Conservation (phyloP, 495 filamentous ascomycete genomes). For the Hyaloscypha hepaticicola region DNA sequence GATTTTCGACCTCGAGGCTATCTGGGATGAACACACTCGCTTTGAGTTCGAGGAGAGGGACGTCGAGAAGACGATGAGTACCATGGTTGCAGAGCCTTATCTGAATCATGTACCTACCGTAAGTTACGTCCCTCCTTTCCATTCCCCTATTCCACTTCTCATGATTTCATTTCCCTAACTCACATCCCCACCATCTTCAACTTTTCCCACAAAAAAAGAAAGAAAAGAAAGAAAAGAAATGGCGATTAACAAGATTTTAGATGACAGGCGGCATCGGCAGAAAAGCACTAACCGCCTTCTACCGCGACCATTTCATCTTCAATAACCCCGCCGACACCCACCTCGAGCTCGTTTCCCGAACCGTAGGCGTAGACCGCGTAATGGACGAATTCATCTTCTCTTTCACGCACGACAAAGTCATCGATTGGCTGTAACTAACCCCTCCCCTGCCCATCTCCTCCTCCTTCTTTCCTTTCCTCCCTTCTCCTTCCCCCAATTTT, state of each 20-base stretch:
- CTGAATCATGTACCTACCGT: conserved; percentile 58
- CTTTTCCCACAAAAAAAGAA: neutral
- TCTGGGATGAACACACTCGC: conserved; percentile 60
- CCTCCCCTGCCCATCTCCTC: conserved; percentile 18
- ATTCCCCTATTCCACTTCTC: neutral
- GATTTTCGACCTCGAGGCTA: conserved; percentile 57
- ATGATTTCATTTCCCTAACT: neutral
- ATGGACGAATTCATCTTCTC: conserved; percentile 57
- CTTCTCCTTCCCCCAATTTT: neutral
- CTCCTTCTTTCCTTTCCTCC: neutral
- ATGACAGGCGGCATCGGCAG: conserved; percentile 72
- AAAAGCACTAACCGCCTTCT: conserved; percentile 66
- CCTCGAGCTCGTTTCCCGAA: conserved; percentile 71
- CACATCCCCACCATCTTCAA: neutral
- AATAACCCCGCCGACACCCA: conserved; percentile 64
- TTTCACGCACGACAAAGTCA: conserved; percentile 69
- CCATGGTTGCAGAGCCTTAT: conserved; percentile 60
- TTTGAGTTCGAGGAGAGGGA: conserved; percentile 54
- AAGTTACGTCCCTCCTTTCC: conserved; percentile 1
- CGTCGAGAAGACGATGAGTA: conserved; percentile 54
- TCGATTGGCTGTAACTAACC: conserved; percentile 66
- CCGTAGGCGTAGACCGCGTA: conserved; percentile 55
- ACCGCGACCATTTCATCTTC: conserved; percentile 71
- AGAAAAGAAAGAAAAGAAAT: neutral
- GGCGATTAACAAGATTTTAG: neutral